A percentile compares a stretch with the other conserved stretches of the same genome.
Conservation (phyloP, 352 stramenopile genomes). For the Globisporangium middletonii region DNA sequence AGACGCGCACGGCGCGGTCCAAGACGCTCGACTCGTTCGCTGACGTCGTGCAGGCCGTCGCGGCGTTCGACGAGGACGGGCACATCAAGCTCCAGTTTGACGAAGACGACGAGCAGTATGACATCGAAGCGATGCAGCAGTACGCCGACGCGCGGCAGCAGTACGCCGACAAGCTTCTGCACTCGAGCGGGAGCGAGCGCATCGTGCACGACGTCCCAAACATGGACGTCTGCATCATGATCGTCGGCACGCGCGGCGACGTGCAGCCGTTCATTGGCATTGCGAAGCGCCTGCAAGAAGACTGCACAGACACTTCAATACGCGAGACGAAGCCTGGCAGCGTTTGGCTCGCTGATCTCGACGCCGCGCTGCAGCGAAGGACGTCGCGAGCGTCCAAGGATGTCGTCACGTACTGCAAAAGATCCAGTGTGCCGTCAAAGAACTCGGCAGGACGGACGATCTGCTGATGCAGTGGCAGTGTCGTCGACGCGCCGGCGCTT, state of each 20-base stretch:
- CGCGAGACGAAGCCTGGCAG: conserved; percentile 31
- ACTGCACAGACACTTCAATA: conserved; percentile 31
- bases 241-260: conserved; percentile 86
- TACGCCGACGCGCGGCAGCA: conserved; percentile 6
- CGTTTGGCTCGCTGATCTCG: conserved; percentile 18
- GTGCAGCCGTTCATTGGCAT: conserved; percentile 86
- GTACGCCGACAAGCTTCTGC: conserved; percentile 8
- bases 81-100: conserved; percentile 35
- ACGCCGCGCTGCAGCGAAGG: conserved; percentile 31
- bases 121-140: conserved; percentile 17
- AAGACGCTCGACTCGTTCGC: conserved; percentile 11
- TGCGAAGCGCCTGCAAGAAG: conserved; percentile 67
- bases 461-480: not conserved
- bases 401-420: conserved; percentile 34
- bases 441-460: conserved; percentile 18
- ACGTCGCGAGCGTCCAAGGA: conserved; percentile 31
- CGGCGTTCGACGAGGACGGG: conserved; percentile 16
- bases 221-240: conserved; percentile 87
- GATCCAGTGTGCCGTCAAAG: conserved; percentile 38
- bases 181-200: conserved; percentile 3
- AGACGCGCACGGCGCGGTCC: conserved; percentile 4
- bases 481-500: not conserved
- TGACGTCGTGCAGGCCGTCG: conserved; percentile 13
- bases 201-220: conserved; percentile 7
- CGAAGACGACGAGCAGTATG: conserved; percentile 22